Base-by-base conservation (phyloP, 2,329 filamentous ascomycete species). In the Fusarium papillatum region DNA sequence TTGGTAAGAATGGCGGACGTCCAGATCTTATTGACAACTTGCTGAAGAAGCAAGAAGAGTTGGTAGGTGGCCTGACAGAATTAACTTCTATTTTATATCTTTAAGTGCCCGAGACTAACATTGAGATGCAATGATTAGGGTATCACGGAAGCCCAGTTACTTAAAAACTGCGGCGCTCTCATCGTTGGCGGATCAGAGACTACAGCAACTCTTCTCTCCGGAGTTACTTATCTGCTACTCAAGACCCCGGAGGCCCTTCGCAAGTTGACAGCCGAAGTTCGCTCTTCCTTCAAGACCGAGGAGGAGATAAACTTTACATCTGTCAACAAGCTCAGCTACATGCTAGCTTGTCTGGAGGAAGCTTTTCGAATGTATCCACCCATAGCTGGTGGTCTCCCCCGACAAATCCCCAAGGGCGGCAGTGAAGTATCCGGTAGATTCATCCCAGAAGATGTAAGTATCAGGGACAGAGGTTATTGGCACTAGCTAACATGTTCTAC, bases 261-360 rank as follows among this genome's bases (percentile, higher is more conserved):
- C 10, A 85, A 80, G 60, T 62, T 88, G 17, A 79, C 79, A 5
- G 31, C 80, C 0, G 87, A 89, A 75, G 67, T 80, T 5, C 71
- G 76, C 10, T 59, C 66, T 3, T 29, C 53, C 7, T 77, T 78
- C 22, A 24, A 50, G 4, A 31, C 7, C 16, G 67, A 67, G 9
- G 55, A 71, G 1, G 74, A 78, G 4, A 76, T 79, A 22, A 69
- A 55, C 19, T 34, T 77, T 1, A 34, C 38, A 9, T 69, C 60
- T 4, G 71, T 77, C 9, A 50, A 72, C 17, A 36, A 71, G 17
- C 60, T 79, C 3, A 26, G 19, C 7, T 72, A 74, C 43, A 57
- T 74, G 17, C 19, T 59, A 7, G 70, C 70, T n/a, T 43, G 53
- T 22, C 14, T 69, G 26, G 36, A 72, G 19, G 72, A 74, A 34